Base-by-base conservation (phyloP, 345 rosid genomes). In the Populus euphratica region DNA sequence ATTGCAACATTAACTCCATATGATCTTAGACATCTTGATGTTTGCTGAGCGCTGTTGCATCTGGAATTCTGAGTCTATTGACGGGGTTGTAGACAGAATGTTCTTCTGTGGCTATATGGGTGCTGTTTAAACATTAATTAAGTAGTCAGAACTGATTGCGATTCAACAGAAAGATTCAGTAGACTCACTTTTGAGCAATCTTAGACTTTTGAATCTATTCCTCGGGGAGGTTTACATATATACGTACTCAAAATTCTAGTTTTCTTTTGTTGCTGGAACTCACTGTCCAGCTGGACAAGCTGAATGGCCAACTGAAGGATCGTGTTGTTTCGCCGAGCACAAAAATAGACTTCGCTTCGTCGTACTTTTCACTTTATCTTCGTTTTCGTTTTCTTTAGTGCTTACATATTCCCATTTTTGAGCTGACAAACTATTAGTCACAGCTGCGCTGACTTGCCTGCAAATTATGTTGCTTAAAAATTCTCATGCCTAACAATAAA, bases 1-100 rank as follows among this genome's bases (percentile, higher is more conserved):
- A 74, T 68, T 80, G 86, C 83, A 78, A 81, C 86, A 76, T 84
- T 82, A 82, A 83, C 85, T 82, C 76, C 80, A 63, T 83, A 83
- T 83, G 86, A 81, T 78, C 86, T 82, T 83, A 78, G 86, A 80
- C 80, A 83, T 56, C 81, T 76, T 82, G 71, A 29, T 82, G 81
- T 70, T 75, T 68, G 74, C 76, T 14, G 77, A 77, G 64, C 72
- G 77, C 79, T 77, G n/a, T 54, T 63, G 64, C 78, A 75, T 35
- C 79, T 74, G 81, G 73, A 83, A 80, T 78, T 84, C 75, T 38
- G 84, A 79, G 78, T 77, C 73, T 83, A 76, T 79, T 79, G 76
- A 78, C 84, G 69, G 67, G 67, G 74, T 67, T 69, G 72, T 73
- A 75, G 69, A 62, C 81, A 70, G 77, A 69, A 68, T 78, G 63